A percentile compares a stretch with the other conserved stretches of the same genome.
phyloP scores from a whole-genome alignment of 371 early-diverging fungal species.

The Mucor plumbeus region DNA sequence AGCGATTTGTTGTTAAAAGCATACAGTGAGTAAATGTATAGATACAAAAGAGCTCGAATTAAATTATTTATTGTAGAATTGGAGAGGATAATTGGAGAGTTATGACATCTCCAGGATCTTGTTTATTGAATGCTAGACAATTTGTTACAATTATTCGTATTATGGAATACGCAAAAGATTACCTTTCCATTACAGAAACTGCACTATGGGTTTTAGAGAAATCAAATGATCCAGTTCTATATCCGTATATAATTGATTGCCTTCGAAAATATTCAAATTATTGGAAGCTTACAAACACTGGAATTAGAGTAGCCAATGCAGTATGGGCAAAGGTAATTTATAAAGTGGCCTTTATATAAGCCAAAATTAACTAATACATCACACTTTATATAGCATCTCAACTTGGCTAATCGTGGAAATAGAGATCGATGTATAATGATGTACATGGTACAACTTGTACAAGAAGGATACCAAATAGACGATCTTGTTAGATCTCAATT shows the following conservation, averaged over 20 bases:
- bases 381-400: constrained; percentile 36
- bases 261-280: constrained; percentile 61
- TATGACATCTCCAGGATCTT: constrained; percentile 79
- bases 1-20: constrained; percentile 74
- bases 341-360: background rate
- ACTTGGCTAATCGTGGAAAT: constrained; percentile 35
- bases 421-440: constrained; percentile 53
- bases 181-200: constrained; percentile 56
- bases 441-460: constrained; percentile 53
- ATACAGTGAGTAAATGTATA: constrained; percentile 49
- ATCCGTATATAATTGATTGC: constrained; percentile 58
- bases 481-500: constrained; percentile 39
- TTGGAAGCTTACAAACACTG: constrained; percentile 57
- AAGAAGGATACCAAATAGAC: constrained; percentile 47
- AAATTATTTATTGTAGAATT: constrained; percentile 42
- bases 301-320: constrained; percentile 36
- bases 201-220: constrained; percentile 71
- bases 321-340: constrained; percentile 44
- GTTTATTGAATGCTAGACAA: constrained; percentile 77
- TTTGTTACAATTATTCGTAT: constrained; percentile 62
- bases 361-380: background rate
- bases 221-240: constrained; percentile 56
- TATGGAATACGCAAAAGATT: constrained; percentile 64
- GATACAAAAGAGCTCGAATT: background rate
- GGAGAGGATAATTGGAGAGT: constrained; percentile 86